These are phyloP conservation scores for Auriscalpium microsporum DNA, from an alignment of 768 basidiomycete genomes.

Conservation along the genomic window DNA sequence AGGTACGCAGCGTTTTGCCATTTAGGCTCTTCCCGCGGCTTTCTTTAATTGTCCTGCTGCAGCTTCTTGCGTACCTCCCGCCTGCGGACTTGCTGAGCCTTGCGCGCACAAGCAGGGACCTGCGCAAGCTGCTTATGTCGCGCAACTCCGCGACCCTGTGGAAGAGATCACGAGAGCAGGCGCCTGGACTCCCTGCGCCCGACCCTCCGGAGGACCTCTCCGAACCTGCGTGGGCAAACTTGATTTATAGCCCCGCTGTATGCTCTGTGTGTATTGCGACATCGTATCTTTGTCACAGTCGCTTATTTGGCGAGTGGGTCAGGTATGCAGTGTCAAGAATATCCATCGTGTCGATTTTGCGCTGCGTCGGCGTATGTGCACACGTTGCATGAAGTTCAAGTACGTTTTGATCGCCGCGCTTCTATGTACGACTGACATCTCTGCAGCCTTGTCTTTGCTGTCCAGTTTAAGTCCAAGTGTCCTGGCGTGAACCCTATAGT, in stretches of 20 bases:
- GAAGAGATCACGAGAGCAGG: conserved; percentile 4
- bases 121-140: conserved; percentile 11
- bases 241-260: conserved; percentile 9
- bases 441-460: conserved; percentile 6
- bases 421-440: not conserved
- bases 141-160: conserved; percentile 11
- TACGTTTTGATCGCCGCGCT: not conserved
- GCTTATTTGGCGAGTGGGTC: not conserved
- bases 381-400: conserved; percentile 6
- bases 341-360: conserved; percentile 11
- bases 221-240: conserved; percentile 12
- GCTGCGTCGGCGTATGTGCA: conserved; percentile 12
- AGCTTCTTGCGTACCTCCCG: conserved; percentile 6
- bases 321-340: conserved; percentile 8
- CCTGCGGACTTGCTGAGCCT: conserved; percentile 12
- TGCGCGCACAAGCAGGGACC: conserved; percentile 10
- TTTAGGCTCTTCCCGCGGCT: not conserved
- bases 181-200: not conserved
- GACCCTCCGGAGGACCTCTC: conserved; percentile 14
- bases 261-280: conserved; percentile 4
- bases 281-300: not conserved
- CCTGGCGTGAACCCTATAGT: conserved; percentile 9
- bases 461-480: conserved; percentile 4
- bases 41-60: not conserved
- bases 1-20: not conserved